These are phyloP conservation scores for Metroxylon sagu DNA, from an alignment of 176 grass and related monocot genomes.

Conservation along the genomic window DNA sequence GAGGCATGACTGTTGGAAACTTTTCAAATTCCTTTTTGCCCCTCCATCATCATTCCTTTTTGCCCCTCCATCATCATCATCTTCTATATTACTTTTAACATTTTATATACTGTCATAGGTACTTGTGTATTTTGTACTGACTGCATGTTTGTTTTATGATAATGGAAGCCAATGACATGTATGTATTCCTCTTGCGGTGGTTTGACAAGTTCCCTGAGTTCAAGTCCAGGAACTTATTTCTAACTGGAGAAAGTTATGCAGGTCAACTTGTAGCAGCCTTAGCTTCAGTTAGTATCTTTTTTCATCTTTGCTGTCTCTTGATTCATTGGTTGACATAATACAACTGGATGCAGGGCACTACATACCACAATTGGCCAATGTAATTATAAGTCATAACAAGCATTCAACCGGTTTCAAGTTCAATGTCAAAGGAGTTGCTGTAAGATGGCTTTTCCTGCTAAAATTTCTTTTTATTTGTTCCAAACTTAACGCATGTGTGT, in stretches of 20 bases:
- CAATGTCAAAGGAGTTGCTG: conserved; percentile 89
- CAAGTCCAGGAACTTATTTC: conserved; percentile 57
- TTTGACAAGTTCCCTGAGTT: conserved; percentile 76
- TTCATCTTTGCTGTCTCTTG: background rate
- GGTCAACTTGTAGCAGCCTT: conserved; percentile 27
- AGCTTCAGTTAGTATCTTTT: background rate
- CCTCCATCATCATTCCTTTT: too few relatives aligned
- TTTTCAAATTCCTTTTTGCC: too few relatives aligned
- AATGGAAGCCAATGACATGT: conserved; percentile 65
- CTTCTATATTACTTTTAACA: too few relatives aligned
- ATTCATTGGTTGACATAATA: background rate
- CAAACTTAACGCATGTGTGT: too few relatives aligned
- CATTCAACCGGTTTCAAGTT: conserved; percentile 87
- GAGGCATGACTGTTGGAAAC: too few relatives aligned
- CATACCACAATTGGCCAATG: conserved; percentile 75
- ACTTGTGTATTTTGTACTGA: background rate
- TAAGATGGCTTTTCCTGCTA: conserved; percentile 20
- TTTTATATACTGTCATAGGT: too few relatives aligned
- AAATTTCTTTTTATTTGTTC: too few relatives aligned
- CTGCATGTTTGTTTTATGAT: conserved; percentile 13
- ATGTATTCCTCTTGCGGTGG: conserved; percentile 79
- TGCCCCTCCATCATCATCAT: too few relatives aligned
- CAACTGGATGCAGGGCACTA: conserved; percentile 60
- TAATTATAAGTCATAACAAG: conserved; percentile 66
- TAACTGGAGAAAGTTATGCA: conserved; percentile 95